Base-by-base conservation (phyloP, 192 early-diverging fungal species). In the Coemansia sp. region DNA sequence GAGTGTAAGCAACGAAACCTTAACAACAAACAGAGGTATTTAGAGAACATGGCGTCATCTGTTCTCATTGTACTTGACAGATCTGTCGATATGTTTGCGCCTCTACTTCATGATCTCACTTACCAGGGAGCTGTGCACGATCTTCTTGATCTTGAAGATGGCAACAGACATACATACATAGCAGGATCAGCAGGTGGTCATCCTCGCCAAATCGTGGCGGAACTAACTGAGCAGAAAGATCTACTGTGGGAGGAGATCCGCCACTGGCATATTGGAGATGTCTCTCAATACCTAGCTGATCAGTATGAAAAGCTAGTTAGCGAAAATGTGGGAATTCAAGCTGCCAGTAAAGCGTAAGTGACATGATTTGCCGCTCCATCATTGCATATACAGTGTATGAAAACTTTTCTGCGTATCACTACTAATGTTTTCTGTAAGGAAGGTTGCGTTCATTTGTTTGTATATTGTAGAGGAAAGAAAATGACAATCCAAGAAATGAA, bases 91-190 rank as follows among this genome's bases (percentile, higher is more conserved):
- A 78, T 92, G 63, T 88, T 88, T 44, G 86, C 93, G 7, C 94
- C 98, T 1, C 82, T 98, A 14, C 62, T 98, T 22, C 96, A 98
- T 72, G 98, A 99, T 68, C 93, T 98, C 44, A 96, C 95, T 2
- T 99, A 99, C 68, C 98, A 99, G 66, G 94, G 95, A 3, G 94
- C 97, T 89, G 87, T 92, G 28, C 89, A 93, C 60, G 98, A 99
- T 67, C 74, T 99, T 59, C 57, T 99, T 9, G 74, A 70, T 18
- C 50, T 82, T 18, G 68, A 72, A 7, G 47, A 56, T 31, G 80
- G 74, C 5, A 62, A 62, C 44, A 82, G 65, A 49, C 71, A 82
- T 31, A 25, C 38, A 0, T 74, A 74, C 32, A 55, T 63, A 8
- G 5, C 51, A 5, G 60, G 52, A 1, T 25, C 62, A 0, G 14